These are phyloP conservation scores for Podila horticola DNA, from an alignment of 192 early-diverging fungal genomes.

Conservation along the genomic window DNA sequence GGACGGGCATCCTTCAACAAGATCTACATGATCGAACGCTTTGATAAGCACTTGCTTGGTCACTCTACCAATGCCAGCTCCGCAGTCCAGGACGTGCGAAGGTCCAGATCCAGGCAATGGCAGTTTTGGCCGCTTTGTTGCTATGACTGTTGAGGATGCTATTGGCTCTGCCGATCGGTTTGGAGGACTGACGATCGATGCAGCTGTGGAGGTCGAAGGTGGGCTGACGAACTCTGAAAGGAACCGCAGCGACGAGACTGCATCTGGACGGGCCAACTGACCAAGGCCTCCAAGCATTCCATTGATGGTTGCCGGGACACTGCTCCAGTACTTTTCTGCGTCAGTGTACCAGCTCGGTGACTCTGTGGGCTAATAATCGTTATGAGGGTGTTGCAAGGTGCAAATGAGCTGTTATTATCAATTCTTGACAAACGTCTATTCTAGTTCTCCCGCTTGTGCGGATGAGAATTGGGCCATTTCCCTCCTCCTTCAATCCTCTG, in stretches of 20 bases:
- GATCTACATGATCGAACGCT: constrained; percentile 86
- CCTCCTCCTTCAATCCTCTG: not conserved
- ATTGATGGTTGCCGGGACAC: constrained; percentile 72
- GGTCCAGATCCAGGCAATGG: constrained; percentile 42
- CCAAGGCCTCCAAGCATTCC: constrained; percentile 95
- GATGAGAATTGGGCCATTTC: not conserved
- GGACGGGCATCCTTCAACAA: constrained; percentile 85
- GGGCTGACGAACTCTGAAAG: constrained; percentile 69
- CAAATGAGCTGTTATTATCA: not conserved
- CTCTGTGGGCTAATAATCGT: constrained; percentile 27
- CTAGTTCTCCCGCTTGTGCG: not conserved
- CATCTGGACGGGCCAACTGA: constrained; percentile 77
- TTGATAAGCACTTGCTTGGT: constrained; percentile 85
- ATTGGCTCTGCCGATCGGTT: constrained; percentile 4
- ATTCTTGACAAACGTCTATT: too few relatives aligned
- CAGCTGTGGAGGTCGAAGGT: constrained; percentile 7
- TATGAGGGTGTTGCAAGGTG: not conserved
- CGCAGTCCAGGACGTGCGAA: constrained; percentile 79
- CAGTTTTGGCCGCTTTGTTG: constrained; percentile 23
- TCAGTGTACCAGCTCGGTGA: constrained; percentile 73
- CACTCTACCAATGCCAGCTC: constrained; percentile 95
- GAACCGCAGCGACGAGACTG: constrained; percentile 73
- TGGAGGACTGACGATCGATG: constrained; percentile 24
- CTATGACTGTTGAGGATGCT: not conserved
- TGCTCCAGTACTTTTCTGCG: constrained; percentile 67